phyloP scores from a whole-genome alignment of 73 alveolate genomes.

The Paramecium tetraurelia region DNA sequence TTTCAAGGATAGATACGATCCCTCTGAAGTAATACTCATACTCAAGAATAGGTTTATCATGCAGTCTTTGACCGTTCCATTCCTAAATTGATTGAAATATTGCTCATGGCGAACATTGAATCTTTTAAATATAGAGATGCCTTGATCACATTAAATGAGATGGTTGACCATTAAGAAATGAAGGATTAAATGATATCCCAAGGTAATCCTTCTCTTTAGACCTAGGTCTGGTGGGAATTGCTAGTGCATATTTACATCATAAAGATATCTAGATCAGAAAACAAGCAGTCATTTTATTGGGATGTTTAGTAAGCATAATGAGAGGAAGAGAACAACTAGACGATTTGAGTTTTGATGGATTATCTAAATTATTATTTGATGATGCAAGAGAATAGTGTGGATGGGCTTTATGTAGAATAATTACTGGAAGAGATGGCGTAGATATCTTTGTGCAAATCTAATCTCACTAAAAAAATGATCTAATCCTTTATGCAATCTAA shows the following conservation, averaged over 20 bases:
- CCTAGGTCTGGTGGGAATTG: conserved; percentile 54
- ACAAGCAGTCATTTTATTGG: conserved; percentile 55
- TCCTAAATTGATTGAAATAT: conserved; percentile 54
- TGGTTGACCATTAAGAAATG: conserved; percentile 63
- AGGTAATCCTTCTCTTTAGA: not conserved
- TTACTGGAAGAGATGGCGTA: conserved; percentile 64
- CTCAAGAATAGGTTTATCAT: conserved; percentile 50
- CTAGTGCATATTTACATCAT: conserved; percentile 60
- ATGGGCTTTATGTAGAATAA: conserved; percentile 64
- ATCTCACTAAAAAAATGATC: conserved; percentile 52
- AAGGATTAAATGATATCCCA: conserved; percentile 61
- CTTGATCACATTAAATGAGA: conserved; percentile 57
- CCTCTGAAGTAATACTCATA: conserved; percentile 44
- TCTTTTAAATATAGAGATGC: conserved; percentile 62
- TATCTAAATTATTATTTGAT: conserved; percentile 56
- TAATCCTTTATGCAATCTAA: conserved; percentile 48
- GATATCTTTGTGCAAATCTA: conserved; percentile 44
- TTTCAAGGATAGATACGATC: conserved; percentile 58
- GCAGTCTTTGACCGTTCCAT: conserved; percentile 65
- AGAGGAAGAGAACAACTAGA: conserved; percentile 58
- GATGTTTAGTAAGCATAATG: conserved; percentile 52
- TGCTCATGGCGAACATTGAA: conserved; percentile 52
- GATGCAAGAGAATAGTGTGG: conserved; percentile 61
- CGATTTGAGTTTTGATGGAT: conserved; percentile 55
- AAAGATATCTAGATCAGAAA: conserved; percentile 50